Conservation (phyloP, 495 filamentous ascomycete species). For the Filosporella fistucella region DNA sequence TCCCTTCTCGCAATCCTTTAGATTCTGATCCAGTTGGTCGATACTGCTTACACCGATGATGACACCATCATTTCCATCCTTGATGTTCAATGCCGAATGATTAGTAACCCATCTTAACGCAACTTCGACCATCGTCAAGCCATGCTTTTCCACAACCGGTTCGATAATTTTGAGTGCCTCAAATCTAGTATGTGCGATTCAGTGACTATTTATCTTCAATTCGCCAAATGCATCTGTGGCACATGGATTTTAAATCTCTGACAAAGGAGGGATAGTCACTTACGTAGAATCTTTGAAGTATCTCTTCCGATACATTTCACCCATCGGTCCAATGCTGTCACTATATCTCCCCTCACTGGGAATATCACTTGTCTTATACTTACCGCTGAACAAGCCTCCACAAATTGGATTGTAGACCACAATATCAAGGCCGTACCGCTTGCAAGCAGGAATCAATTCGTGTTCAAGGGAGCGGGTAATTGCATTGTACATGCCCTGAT, state of each 20-base stretch:
- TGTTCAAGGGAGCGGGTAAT: slow-evolving; percentile 74
- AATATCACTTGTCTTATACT: slow-evolving; percentile 69
- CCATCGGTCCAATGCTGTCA: slow-evolving; percentile 40
- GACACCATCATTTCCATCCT: slow-evolving; percentile 72
- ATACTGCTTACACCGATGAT: slow-evolving; percentile 76
- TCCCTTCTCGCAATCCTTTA: slow-evolving; percentile 77
- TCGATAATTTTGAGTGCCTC: slow-evolving; percentile 71
- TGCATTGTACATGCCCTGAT: slow-evolving; percentile 68
- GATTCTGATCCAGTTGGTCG: slow-evolving; percentile 69
- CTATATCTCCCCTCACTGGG: slow-evolving; percentile 69
- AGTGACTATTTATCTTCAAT: too few species aligned
- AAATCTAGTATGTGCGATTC: slow-evolving; percentile 66
- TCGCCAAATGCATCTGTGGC: too few species aligned
- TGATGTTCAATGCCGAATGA: slow-evolving; percentile 74
- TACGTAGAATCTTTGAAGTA: slow-evolving; percentile 54
- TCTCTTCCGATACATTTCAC: slow-evolving; percentile 66
- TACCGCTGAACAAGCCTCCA: slow-evolving; percentile 80
- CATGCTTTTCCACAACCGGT: slow-evolving; percentile 66
- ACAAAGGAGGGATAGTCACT: too few species aligned
- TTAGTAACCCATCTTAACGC: slow-evolving; percentile 79
- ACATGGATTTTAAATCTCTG: too few species aligned
- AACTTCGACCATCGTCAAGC: slow-evolving; percentile 74
- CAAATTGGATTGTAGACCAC: slow-evolving; percentile 91
- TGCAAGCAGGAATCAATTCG: slow-evolving; percentile 74
- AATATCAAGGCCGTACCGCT: slow-evolving; percentile 81